Conservation (phyloP, 139 green algal species). For the Ettlia oleoabundans region DNA sequence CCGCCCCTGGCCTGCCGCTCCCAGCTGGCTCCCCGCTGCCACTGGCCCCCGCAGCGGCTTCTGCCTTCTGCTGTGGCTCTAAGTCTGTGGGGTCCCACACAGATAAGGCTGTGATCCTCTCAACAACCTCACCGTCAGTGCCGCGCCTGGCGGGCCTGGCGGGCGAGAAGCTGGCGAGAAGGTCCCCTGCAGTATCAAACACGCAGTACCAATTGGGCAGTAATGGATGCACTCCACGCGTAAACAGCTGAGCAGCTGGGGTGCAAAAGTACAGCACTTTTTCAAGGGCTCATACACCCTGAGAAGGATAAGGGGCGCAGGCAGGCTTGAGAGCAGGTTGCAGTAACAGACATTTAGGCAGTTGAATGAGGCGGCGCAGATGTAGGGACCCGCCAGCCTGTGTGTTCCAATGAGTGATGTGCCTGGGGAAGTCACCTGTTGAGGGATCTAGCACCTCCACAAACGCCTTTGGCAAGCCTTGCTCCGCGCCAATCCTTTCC, state of each 20-base stretch:
- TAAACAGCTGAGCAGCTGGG: background rate
- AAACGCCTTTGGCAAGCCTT: background rate
- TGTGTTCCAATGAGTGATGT: background rate
- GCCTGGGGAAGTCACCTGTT: background rate
- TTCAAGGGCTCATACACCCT: too few relatives aligned
- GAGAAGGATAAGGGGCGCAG: too few relatives aligned
- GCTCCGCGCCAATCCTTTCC: too few relatives aligned
- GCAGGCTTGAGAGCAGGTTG: too few relatives aligned
- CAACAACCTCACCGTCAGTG: background rate
- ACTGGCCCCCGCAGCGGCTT: background rate
- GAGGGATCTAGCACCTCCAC: background rate
- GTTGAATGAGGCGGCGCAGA: background rate
- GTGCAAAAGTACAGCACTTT: background rate
- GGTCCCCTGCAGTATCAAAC: background rate
- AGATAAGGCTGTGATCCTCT: conserved; percentile 4
- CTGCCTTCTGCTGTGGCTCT: background rate
- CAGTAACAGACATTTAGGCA: background rate
- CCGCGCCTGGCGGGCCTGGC: background rate
- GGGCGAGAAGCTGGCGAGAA: background rate
- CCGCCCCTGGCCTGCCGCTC: background rate
- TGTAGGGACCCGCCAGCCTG: too few relatives aligned
- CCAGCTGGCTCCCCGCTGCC: background rate
- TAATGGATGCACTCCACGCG: background rate
- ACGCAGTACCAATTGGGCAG: too few relatives aligned
- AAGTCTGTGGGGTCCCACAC: conserved; percentile 11